Evolutionary conservation across 1,284 basidiomycete genomes (phyloP).

Genomic region (Puccinia horiana): DNA sequence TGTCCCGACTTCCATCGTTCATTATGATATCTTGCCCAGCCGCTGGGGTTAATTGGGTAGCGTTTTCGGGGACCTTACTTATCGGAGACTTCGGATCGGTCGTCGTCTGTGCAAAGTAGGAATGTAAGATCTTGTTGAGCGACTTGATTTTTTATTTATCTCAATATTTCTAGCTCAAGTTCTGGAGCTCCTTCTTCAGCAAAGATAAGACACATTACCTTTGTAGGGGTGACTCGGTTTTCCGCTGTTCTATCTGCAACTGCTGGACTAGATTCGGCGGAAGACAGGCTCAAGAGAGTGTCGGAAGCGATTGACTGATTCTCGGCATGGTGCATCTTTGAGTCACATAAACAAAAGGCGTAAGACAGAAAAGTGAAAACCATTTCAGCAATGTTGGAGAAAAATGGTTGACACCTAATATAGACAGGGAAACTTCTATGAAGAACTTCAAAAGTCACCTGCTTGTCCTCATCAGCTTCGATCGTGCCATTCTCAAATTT

Average conservation of each 20-base stretch:
- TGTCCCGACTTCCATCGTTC: background rate
- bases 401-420: background rate
- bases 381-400: background rate
- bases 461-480: background rate
- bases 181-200: background rate
- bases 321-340: background rate
- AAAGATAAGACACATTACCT: background rate
- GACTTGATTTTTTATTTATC: background rate
- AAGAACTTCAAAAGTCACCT: background rate
- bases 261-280: background rate
- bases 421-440: background rate
- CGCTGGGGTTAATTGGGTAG: background rate
- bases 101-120: background rate
- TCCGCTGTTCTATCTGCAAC: background rate
- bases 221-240: background rate
- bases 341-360: no score
- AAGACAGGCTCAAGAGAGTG: background rate
- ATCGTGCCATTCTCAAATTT: background rate
- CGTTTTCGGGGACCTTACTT: background rate
- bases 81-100: background rate
- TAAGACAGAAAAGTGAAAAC: background rate
- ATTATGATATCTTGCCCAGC: background rate
- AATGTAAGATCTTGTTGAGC: background rate
- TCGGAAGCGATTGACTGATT: background rate
- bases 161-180: background rate